Conservation (phyloP, 148 eudicot species). For the Vaccinium macrocarpon region DNA sequence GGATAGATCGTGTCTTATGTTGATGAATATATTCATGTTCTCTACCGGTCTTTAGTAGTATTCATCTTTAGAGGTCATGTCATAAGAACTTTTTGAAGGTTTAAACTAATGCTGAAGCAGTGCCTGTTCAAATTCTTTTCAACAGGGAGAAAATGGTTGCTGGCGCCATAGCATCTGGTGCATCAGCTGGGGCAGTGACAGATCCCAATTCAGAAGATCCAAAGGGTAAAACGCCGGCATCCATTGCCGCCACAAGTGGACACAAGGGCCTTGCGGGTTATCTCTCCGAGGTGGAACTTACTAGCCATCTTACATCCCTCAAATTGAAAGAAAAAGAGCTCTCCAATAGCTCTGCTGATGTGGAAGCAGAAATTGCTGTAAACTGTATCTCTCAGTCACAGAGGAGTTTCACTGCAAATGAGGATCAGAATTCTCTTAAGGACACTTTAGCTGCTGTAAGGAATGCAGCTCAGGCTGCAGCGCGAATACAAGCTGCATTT, state of each 20-base stretch:
- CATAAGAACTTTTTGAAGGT: background rate
- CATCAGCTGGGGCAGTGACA: slow-evolving; percentile 82
- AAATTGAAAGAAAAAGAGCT: slow-evolving; percentile 64
- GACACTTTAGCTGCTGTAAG: slow-evolving; percentile 70
- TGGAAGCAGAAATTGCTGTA: slow-evolving; percentile 70
- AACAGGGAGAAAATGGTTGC: slow-evolving; percentile 93
- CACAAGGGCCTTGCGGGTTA: slow-evolving; percentile 93
- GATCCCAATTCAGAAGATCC: slow-evolving; percentile 81
- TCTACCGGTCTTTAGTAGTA: background rate
- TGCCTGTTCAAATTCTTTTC: slow-evolving; percentile 5
- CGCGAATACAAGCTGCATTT: slow-evolving; percentile 90
- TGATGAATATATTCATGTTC: background rate
- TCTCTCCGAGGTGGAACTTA: slow-evolving; percentile 80
- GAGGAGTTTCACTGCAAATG: slow-evolving; percentile 30
- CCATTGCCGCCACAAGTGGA: slow-evolving; percentile 66
- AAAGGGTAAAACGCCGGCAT: slow-evolving; percentile 75
- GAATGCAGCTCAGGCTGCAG: slow-evolving; percentile 88
- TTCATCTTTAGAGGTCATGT: background rate
- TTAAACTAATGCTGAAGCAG: background rate
- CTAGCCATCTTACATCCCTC: slow-evolving; percentile 84
- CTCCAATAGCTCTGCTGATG: slow-evolving; percentile 62
- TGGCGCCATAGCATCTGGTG: slow-evolving; percentile 82
- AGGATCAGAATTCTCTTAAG: slow-evolving; percentile 56
- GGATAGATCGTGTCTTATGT: background rate
- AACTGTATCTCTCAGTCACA: slow-evolving; percentile 46